phyloP scores from a whole-genome alignment of 2,329 filamentous ascomycete species.

The Aspergillus proliferans region DNA sequence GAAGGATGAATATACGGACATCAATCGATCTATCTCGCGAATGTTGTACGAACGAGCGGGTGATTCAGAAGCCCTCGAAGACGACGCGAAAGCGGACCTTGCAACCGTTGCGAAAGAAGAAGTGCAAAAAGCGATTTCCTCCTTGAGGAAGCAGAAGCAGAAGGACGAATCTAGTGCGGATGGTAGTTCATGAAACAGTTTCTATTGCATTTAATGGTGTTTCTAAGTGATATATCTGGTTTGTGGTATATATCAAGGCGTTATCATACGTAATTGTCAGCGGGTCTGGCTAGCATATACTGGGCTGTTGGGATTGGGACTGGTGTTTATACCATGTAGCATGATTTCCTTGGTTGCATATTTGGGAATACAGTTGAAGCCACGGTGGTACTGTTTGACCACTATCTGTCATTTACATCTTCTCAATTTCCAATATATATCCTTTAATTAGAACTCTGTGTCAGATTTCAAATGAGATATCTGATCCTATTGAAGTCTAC shows the following conservation, averaged over 20 bases:
- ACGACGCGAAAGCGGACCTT: constrained; percentile 62
- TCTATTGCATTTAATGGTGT: constrained; percentile 15
- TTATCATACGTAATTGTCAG: constrained; percentile 3
- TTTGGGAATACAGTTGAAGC: neutral
- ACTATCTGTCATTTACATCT: too few relatives aligned
- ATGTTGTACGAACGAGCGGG: constrained; percentile 70
- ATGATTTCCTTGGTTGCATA: neutral
- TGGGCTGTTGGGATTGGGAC: neutral
- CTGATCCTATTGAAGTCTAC: too few relatives aligned
- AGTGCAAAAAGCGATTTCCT: constrained; percentile 65
- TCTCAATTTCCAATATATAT: too few relatives aligned
- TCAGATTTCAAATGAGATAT: too few relatives aligned
- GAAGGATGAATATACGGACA: constrained; percentile 83
- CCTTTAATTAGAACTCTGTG: too few relatives aligned
- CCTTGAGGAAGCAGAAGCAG: constrained; percentile 19
- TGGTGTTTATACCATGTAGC: neutral
- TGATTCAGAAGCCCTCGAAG: constrained; percentile 54
- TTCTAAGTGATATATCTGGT: constrained; percentile 11
- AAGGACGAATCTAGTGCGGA: constrained; percentile 13
- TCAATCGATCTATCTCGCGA: constrained; percentile 84
- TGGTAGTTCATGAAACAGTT: constrained; percentile 10
- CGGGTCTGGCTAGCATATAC: neutral
- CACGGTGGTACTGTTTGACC: too few relatives aligned
- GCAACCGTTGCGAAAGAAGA: constrained; percentile 72
- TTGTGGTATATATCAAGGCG: constrained; percentile 14